Evolutionary conservation across 2,329 filamentous ascomycete species (phyloP), one percentile per base, ranked within the genome.

Genomic region (Fusarium nelsonii): DNA sequence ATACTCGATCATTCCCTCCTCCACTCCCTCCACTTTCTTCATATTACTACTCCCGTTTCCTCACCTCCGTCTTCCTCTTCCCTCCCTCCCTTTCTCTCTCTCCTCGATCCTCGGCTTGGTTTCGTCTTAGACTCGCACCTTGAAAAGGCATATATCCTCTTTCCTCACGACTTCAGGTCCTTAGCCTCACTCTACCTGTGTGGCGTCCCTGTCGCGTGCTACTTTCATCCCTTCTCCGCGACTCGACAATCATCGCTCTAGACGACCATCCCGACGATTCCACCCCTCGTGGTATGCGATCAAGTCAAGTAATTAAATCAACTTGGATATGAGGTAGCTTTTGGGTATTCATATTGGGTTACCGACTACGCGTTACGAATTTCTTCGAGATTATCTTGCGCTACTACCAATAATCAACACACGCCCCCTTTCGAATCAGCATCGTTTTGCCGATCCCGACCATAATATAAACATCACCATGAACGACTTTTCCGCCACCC

Each of bases 401-500:
- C 52, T 23, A 45, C 61, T 40, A 48, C 33, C 58, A 69, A 63
- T 39, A 43, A 60, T 48, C 53, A 62, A 52, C 20, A 58, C 52
- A 48, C 45, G 15, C 40, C 58, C 49, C 56, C 60, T 52, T 54
- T 34, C 58, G 26, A 41, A 34, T 28, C 41, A 44, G 26, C 56
- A 45, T 60, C 54, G 39, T 34, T 58, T 43, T 51, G 40, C 41
- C 59, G 45, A 64, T 33, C 50, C 64, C 52, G 58, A 58, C 57
- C 63, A 41, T 43, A 15, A 62, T 37, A 20, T 48, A 39, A 32
- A 67, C 59, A 23, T 43, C 66, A 78, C 55, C 59, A 82, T 82
- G 81, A 79, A 80, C 70, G 80, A 81, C 70, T 72, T 81, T 45
- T 61, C 78, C 58, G 77, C 76, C 39, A 72, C 80, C 48, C 64